Percentiles rank a stretch among this genome's conserved stretches.
Conservation (phyloP, 2,329 filamentous ascomycete species). For the Zasmidium angulare region DNA sequence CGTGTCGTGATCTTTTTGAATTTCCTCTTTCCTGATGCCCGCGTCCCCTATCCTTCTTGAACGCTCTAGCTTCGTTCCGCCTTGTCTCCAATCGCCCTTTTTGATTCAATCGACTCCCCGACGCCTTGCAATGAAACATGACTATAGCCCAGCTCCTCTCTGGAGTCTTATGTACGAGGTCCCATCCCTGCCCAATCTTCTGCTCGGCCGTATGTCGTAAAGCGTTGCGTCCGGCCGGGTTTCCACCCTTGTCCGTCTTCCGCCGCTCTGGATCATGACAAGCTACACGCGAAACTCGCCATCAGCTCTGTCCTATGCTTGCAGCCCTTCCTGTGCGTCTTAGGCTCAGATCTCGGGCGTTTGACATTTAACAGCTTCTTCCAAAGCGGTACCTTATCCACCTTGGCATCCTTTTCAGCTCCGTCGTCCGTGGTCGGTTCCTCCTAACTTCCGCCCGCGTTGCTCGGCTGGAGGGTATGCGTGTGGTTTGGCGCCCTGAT, state of each 20-base stretch:
- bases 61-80: too few relatives aligned
- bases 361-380: not conserved
- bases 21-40: too few relatives aligned
- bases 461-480: conserved; percentile 63
- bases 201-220: not conserved
- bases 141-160: not conserved
- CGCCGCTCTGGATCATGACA: too few relatives aligned
- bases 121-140: conserved; percentile 1
- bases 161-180: not conserved
- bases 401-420: not conserved
- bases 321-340: not conserved
- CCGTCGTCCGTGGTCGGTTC: not conserved
- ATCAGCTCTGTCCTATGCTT: too few relatives aligned
- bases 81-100: not conserved
- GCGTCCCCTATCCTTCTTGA: too few relatives aligned
- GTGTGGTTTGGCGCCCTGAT: conserved; percentile 73
- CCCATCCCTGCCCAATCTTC: not conserved
- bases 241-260: too few relatives aligned
- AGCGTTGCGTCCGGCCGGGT: too few relatives aligned
- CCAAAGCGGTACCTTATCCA: not conserved
- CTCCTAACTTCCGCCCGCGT: conserved; percentile 26
- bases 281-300: too few relatives aligned
- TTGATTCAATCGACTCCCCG: not conserved
- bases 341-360: not conserved
- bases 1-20: too few relatives aligned